Conservation (phyloP, 2,329 filamentous ascomycete species). For the Tolypocladium amazonense region DNA sequence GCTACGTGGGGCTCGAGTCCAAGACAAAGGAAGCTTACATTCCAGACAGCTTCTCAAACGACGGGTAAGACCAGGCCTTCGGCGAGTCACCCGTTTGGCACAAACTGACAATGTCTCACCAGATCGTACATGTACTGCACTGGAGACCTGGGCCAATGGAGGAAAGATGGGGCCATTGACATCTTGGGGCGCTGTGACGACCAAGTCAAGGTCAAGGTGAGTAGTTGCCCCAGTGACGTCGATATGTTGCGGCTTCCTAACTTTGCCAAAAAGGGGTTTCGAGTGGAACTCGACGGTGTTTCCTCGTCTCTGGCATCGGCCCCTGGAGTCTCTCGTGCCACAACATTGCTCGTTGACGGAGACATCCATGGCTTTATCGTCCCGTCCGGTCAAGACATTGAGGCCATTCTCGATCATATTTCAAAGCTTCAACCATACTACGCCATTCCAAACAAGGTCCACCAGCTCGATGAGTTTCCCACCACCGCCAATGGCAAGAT, state of each 20-base stretch:
- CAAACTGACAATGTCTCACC: constrained; percentile 4
- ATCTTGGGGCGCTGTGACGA: constrained; percentile 49
- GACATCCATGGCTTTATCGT: constrained; percentile 41
- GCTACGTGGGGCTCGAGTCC: constrained; percentile 42
- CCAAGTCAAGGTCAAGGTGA: constrained; percentile 49
- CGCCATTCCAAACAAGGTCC: constrained; percentile 36
- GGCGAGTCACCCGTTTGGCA: neutral
- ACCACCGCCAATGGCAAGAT: constrained; percentile 46
- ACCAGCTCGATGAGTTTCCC: constrained; percentile 32
- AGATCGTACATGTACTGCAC: constrained; percentile 48
- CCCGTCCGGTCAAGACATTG: constrained; percentile 20
- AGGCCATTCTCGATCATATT: constrained; percentile 27
- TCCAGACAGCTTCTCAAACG: constrained; percentile 36
- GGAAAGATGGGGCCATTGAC: constrained; percentile 39
- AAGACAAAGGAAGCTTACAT: constrained; percentile 39
- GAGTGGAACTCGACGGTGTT: constrained; percentile 50
- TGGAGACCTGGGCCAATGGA: constrained; percentile 47
- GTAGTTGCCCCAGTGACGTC: neutral
- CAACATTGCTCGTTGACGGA: constrained; percentile 34
- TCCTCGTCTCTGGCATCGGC: constrained; percentile 36
- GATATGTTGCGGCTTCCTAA: neutral
- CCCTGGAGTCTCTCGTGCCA: constrained; percentile 34
- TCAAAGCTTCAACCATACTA: constrained; percentile 41
- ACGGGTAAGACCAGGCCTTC: constrained; percentile 28
- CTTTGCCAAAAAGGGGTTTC: constrained; percentile 34